Evolutionary conservation across 345 rosid genomes (phyloP).

Genomic region (Gossypium turneri): DNA sequence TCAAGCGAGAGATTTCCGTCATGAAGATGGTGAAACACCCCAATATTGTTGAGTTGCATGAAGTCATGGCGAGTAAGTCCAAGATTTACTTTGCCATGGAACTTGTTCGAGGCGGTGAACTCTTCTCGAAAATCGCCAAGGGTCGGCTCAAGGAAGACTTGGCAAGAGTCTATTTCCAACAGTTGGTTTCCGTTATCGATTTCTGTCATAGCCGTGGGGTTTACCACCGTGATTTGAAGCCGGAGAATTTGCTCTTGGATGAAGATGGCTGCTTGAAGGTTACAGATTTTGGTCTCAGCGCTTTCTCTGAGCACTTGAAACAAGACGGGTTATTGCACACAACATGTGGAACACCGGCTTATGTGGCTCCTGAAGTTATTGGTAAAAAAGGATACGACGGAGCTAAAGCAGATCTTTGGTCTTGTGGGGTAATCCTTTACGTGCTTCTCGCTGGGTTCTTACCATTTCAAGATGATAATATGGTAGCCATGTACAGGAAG

Average conservation of each 20-base stretch:
- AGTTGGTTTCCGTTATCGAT: slow-evolving; percentile 76
- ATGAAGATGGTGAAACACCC: slow-evolving; percentile 95
- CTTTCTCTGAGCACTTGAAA: slow-evolving; percentile 68
- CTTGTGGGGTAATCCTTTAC: slow-evolving; percentile 86
- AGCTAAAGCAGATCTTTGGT: slow-evolving; percentile 88
- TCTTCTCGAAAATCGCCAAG: slow-evolving; percentile 58
- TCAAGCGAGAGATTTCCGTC: slow-evolving; percentile 85
- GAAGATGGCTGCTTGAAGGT: slow-evolving; percentile 77
- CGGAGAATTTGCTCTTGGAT: slow-evolving; percentile 74
- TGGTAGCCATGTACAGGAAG: slow-evolving; percentile 78
- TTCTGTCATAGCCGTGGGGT: slow-evolving; percentile 94
- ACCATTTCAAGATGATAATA: slow-evolving; percentile 80
- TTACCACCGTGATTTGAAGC: slow-evolving; percentile 85
- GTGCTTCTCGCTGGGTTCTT: slow-evolving; percentile 86
- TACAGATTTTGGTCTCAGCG: slow-evolving; percentile 84
- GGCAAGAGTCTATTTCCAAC: slow-evolving; percentile 76
- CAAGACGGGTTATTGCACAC: slow-evolving; percentile 81
- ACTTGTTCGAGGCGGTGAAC: slow-evolving; percentile 84
- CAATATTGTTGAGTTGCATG: slow-evolving; percentile 77
- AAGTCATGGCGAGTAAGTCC: slow-evolving; percentile 93
- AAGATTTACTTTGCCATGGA: slow-evolving; percentile 96
- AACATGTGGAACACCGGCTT: slow-evolving; percentile 90
- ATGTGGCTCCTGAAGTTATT: slow-evolving; percentile 90
- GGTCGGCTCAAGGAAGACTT: slow-evolving; percentile 71
- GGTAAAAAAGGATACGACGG: slow-evolving; percentile 86